Evolutionary conservation across 140 eudicot genomes (phyloP).

Genomic region (Ambrosia hybrid): DNA sequence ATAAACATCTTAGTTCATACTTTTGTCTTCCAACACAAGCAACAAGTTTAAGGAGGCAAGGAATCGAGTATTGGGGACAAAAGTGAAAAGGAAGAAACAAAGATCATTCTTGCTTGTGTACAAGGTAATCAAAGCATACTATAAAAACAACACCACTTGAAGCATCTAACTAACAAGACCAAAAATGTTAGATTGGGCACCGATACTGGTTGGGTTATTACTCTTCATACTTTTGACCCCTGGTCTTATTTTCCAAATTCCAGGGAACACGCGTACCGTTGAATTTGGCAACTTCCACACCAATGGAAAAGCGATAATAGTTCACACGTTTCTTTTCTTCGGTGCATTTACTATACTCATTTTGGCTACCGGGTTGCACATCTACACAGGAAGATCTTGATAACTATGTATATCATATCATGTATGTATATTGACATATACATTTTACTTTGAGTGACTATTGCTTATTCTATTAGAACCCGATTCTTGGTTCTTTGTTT

Average conservation of each 20-base stretch:
- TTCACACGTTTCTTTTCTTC: conserved; percentile 51
- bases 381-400: conserved; percentile 26
- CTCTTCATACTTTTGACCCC: conserved; percentile 59
- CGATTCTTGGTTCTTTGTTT: no score
- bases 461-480: no score
- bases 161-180: conserved; percentile 15
- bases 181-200: conserved; percentile 62
- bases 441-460: no score
- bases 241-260: conserved; percentile 59
- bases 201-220: conserved; percentile 50
- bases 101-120: conserved; percentile 16
- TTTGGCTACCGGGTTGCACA: conserved; percentile 57
- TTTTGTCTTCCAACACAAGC: conserved; percentile 25
- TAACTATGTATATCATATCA: no score
- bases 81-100: background rate
- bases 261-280: conserved; percentile 48
- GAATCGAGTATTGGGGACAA: conserved; percentile 26
- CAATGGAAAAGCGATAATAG: conserved; percentile 45
- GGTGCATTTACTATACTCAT: conserved; percentile 52
- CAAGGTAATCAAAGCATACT: conserved; percentile 12
- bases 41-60: conserved; percentile 29
- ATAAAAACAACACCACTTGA: conserved; percentile 10
- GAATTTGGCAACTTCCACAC: conserved; percentile 55
- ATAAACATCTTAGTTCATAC: background rate
- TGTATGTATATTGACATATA: no score